A percentile compares a stretch with the other conserved stretches of the same genome.
phyloP scores from a whole-genome alignment of 192 early-diverging fungal species.

The Podila horticola region DNA sequence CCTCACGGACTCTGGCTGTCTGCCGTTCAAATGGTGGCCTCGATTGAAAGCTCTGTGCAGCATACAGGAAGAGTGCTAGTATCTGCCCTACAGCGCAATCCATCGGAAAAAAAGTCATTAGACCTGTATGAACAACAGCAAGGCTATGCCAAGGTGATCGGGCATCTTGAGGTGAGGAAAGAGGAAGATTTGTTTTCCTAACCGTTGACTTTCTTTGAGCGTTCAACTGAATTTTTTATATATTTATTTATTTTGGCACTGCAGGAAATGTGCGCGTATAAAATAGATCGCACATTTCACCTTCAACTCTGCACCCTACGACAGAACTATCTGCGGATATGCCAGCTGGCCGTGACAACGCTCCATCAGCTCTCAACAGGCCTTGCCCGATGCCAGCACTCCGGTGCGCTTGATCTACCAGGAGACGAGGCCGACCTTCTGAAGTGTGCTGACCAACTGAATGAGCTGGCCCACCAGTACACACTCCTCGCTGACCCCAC shows the following conservation, averaged over 20 bases:
- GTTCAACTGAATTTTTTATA: neutral
- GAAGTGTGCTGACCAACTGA: slow-evolving; percentile 26
- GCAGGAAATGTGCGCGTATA: slow-evolving; percentile 35
- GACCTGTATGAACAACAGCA: slow-evolving; percentile 38
- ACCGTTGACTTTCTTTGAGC: neutral
- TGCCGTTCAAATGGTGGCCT: slow-evolving; percentile 15
- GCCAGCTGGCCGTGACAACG: slow-evolving; percentile 20
- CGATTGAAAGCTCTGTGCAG: slow-evolving; percentile 34
- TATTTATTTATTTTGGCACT: neutral
- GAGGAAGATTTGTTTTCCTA: neutral
- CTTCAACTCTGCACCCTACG: slow-evolving; percentile 17
- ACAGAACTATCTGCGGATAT: slow-evolving; percentile 19
- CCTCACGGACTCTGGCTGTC: slow-evolving; percentile 29
- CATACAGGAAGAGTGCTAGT: neutral
- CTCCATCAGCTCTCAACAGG: slow-evolving; percentile 19
- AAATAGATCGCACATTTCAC: slow-evolving; percentile 32
- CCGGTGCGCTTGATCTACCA: neutral
- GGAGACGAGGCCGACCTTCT: slow-evolving; percentile 17
- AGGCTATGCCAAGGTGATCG: slow-evolving; percentile 31
- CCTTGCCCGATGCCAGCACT: neutral
- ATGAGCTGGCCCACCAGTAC: slow-evolving; percentile 33
- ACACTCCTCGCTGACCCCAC: slow-evolving; percentile 4
- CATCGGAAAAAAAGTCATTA: neutral
- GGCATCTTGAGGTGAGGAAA: slow-evolving; percentile 28
- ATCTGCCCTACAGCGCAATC: neutral